Conservation (phyloP, 371 early-diverging fungal species). For the Mucor piriformis region DNA sequence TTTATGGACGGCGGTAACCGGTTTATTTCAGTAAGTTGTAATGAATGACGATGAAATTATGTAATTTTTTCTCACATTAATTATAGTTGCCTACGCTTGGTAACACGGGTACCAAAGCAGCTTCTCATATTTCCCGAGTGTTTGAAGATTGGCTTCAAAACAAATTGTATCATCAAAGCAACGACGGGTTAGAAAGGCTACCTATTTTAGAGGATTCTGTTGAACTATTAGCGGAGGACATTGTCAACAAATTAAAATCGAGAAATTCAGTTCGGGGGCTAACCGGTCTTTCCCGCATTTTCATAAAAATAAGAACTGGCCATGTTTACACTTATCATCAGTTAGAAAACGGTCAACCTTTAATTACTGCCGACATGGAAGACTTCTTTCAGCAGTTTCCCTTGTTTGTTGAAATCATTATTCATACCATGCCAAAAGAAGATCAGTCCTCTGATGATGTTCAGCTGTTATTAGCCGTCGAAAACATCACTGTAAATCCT, state of each 20-base stretch:
- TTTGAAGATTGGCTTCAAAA: slow-evolving; percentile 46
- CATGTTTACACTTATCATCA: slow-evolving; percentile 42
- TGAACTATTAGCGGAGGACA: slow-evolving; percentile 38
- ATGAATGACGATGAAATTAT: not conserved
- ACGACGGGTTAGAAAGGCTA: slow-evolving; percentile 21
- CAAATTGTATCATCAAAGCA: slow-evolving; percentile 31
- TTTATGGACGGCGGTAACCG: slow-evolving; percentile 42
- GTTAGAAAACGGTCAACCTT: slow-evolving; percentile 38
- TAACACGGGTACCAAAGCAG: slow-evolving; percentile 34
- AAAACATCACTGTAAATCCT: slow-evolving; percentile 37
- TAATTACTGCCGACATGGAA: slow-evolving; percentile 46
- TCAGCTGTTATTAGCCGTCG: slow-evolving; percentile 26
- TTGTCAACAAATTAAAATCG: slow-evolving; percentile 35
- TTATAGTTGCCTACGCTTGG: slow-evolving; percentile 41
- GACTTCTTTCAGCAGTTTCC: slow-evolving; percentile 48
- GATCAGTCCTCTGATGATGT: slow-evolving; percentile 14
- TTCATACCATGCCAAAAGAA: slow-evolving; percentile 26
- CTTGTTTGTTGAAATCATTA: slow-evolving; percentile 39
- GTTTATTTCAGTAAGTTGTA: slow-evolving; percentile 41
- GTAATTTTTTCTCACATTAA: not conserved
- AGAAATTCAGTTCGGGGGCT: slow-evolving; percentile 19
- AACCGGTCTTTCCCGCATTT: slow-evolving; percentile 31
- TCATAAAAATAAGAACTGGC: slow-evolving; percentile 38
- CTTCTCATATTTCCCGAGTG: slow-evolving; percentile 35
- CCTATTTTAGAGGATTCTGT: slow-evolving; percentile 44